Base-by-base conservation (phyloP, 306 rosid species). In the Pterocarpus santalinus region DNA sequence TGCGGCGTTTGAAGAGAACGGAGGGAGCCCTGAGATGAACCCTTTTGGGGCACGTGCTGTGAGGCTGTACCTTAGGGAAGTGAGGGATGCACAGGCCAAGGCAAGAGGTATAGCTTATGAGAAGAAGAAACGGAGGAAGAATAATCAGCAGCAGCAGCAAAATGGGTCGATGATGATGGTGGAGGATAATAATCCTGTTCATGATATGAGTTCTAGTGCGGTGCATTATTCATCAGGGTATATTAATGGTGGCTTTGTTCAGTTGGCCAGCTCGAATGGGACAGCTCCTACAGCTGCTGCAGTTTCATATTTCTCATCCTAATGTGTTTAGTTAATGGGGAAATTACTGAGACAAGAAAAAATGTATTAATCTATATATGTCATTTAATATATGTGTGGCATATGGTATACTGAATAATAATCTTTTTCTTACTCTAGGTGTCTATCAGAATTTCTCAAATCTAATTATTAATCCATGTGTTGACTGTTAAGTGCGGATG, bases 1-100 rank as follows among this genome's bases (percentile, higher is more conserved):
- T 4, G 97, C 97, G 0, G 94, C 97, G 4, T 92, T 87, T 17
- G 97, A 92, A 51, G 97, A 92, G 84, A 83, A 92, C 71, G 97
- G 94, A 7, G 97, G 97, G 77, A 32, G 33, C 2, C 44, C 75
- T 2, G 87, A 84, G 82, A 75, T 84, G 57, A 84, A 84, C 65
- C 87, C 97, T 7, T 92, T 92, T 28, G 97, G 94, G 1, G 91
- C 90, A 12, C 86, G 94, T 9, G 90, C 91, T 0, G 92, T 92
- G 81, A 87, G 97, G 77, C 75, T 90, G 1, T 92, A 90, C 75
- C 88, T 92, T 4, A 80, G 84, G 81, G 87, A 84, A 69, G 87
- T 84, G 17, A 75, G 87, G 46, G 84, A 84, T 30, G 62, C 81
- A 77, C 97, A 92, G 49, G 89, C 89, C 15, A 92, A 86, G 47